Percentiles rank a stretch among this genome's conserved stretches.
phyloP scores from a whole-genome alignment of 1,139 yeast genomes.

The Hansenula sp. region DNA sequence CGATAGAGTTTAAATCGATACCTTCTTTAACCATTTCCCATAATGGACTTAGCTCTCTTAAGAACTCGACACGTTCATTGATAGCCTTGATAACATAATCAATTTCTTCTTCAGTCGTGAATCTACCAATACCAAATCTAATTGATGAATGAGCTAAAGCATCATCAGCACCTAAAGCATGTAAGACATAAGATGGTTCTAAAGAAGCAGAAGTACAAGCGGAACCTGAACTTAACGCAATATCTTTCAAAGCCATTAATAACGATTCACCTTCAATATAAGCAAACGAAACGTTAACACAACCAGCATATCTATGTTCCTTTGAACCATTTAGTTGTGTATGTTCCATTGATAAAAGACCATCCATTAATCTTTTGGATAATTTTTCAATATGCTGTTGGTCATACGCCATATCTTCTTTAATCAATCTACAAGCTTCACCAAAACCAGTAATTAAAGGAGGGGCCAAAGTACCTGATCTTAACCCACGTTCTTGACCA shows the following conservation, averaged over 20 bases:
- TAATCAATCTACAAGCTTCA: conserved; percentile 88
- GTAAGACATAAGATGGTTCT: conserved; percentile 95
- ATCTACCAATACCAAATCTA: conserved; percentile 95
- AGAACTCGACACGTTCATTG: conserved; percentile 81
- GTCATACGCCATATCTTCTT: conserved; percentile 72
- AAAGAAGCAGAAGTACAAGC: conserved; percentile 98
- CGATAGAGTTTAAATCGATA: conserved; percentile 86
- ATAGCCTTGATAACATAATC: conserved; percentile 91
- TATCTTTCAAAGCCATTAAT: conserved; percentile 95
- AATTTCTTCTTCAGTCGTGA: conserved; percentile 93
- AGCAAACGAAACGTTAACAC: conserved; percentile 95
- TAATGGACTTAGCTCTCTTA: conserved; percentile 89
- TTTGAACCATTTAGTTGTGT: conserved; percentile 87
- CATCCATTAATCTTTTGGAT: conserved; percentile 67
- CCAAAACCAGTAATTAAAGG: conserved; percentile 96
- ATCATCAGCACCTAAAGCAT: conserved; percentile 97
- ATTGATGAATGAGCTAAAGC: conserved; percentile 97
- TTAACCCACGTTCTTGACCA: conserved; percentile 97
- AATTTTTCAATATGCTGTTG: conserved; percentile 62
- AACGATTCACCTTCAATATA: conserved; percentile 97
- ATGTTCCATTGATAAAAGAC: conserved; percentile 78
- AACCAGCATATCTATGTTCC: conserved; percentile 75
- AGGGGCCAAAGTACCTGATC: conserved; percentile 96
- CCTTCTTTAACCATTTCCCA: conserved; percentile 99
- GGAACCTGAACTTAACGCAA: conserved; percentile 95